A percentile compares a stretch with the other conserved stretches of the same genome.
Evolutionary conservation across 1,139 yeast genomes (phyloP).

Genomic region (Taphrina betulina): DNA sequence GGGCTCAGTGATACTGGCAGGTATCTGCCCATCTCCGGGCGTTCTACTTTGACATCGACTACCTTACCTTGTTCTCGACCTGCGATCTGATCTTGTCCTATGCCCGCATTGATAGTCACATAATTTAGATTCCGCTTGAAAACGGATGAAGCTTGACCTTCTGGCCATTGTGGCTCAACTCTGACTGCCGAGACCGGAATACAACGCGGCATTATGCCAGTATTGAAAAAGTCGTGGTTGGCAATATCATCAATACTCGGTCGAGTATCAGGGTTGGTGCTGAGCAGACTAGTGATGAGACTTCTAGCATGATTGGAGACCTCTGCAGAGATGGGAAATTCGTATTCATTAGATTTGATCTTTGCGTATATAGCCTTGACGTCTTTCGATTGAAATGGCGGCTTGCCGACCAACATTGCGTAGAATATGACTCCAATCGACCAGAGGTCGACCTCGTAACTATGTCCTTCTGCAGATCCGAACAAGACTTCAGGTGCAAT

Average conservation of each 20-base stretch:
- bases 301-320: conserved; percentile 70
- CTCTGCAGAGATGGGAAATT: conserved; percentile 71
- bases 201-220: conserved; percentile 74
- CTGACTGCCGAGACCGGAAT: conserved; percentile 64
- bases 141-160: conserved; percentile 22
- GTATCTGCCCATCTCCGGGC: conserved; percentile 32
- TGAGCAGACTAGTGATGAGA: conserved; percentile 68
- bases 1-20: conserved; percentile 33
- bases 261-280: conserved; percentile 75
- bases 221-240: conserved; percentile 74
- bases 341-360: conserved; percentile 77
- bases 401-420: conserved; percentile 92
- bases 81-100: conserved; percentile 35
- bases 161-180: conserved; percentile 52
- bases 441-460: conserved; percentile 97
- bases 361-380: conserved; percentile 91
- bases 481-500: conserved; percentile 94
- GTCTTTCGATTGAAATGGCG: conserved; percentile 94
- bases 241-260: conserved; percentile 78
- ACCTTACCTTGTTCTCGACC: conserved; percentile 30
- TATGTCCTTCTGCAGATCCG: conserved; percentile 79
- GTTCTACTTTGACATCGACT: conserved; percentile 30
- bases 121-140: conserved; percentile 27
- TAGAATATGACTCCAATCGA: conserved; percentile 94
- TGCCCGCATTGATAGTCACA: conserved; percentile 35